phyloP scores from a whole-genome alignment of 345 rosid genomes.

The Luvunga scandens region DNA sequence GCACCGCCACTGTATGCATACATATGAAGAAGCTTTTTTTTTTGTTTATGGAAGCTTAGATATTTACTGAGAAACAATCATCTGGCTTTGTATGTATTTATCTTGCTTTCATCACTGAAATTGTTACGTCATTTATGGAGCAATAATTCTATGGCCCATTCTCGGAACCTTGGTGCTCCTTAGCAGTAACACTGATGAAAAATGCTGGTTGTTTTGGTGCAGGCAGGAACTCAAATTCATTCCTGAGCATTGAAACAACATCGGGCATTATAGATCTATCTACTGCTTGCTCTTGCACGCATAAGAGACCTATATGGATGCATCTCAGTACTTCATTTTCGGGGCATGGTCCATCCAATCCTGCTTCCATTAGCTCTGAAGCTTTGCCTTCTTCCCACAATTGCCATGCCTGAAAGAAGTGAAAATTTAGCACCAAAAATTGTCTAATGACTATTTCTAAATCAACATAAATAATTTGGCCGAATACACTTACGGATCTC shows the following conservation, averaged over 20 bases:
- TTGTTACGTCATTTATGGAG: conserved; percentile 3
- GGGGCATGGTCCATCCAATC: too few relatives aligned
- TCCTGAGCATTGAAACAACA: conserved; percentile 13
- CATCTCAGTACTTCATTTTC: not conserved
- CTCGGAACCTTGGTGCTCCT: not conserved
- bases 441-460: too few relatives aligned
- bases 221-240: not conserved
- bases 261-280: conserved; percentile 23
- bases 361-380: too few relatives aligned
- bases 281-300: conserved; percentile 5
- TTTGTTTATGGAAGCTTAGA: too few relatives aligned
- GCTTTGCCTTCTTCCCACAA: too few relatives aligned
- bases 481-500: too few relatives aligned
- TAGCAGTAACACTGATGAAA: not conserved
- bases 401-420: too few relatives aligned
- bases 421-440: too few relatives aligned
- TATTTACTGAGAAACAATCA: too few relatives aligned
- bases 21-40: too few relatives aligned
- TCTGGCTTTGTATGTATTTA: not conserved
- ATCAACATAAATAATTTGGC: too few relatives aligned
- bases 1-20: too few relatives aligned
- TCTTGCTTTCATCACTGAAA: conserved; percentile 20
- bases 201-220: conserved; percentile 22
- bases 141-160: not conserved
- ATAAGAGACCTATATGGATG: conserved; percentile 15